Base-by-base conservation (phyloP, 139 green algal genomes). In the Pycnococcus provasolii region DNA sequence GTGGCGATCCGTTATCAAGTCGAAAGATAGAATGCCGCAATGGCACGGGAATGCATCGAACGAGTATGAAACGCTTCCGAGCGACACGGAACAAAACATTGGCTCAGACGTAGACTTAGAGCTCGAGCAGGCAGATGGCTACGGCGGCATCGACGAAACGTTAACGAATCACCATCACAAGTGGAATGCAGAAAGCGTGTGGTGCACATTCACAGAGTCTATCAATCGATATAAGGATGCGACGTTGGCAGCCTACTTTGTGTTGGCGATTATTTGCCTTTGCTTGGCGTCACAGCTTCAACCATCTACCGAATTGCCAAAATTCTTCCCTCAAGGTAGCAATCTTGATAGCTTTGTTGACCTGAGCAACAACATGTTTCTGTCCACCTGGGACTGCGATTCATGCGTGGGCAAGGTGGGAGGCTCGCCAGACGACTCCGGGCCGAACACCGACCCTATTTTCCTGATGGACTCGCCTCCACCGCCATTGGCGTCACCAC, bases 291-390 rank as follows among this genome's bases (percentile, higher is more conserved):
- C 62, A 4, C 26, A 59, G 62, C 26, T 42, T 4, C 11, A 40
- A 7, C 4, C 15, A 11, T 45, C 26, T 7, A 26, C 11, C 4
- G 42, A 68, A 9, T 11, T 53, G 4, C 62, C 62, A 41, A 53
- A 59, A 44, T 37, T 68, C 5, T 68, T 68, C 47, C 41, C 62
- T 4, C 5, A 53, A 11, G 62, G 45, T 58, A 42, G 9, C 11
- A 68, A 68, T 11, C 4, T 42, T 42, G 43, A 68, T 42, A n/a
- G 37, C 43, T 68, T 68, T 11, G 6, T 68, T 3, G 43, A 68
- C 4, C 46, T 40, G 45, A 68, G 39, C 5, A 13, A 68, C 4
- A 13, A 40, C 42, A n/a, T 58, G 62, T 68, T 68, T 42, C 40
- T 37, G 11, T 6, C 11, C 58, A 64, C n/a, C 26, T 11, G 46